Evolutionary conservation across 768 basidiomycete genomes (phyloP), one percentile per base, ranked within the genome.

Genomic region (Leccinum rimulosum): DNA sequence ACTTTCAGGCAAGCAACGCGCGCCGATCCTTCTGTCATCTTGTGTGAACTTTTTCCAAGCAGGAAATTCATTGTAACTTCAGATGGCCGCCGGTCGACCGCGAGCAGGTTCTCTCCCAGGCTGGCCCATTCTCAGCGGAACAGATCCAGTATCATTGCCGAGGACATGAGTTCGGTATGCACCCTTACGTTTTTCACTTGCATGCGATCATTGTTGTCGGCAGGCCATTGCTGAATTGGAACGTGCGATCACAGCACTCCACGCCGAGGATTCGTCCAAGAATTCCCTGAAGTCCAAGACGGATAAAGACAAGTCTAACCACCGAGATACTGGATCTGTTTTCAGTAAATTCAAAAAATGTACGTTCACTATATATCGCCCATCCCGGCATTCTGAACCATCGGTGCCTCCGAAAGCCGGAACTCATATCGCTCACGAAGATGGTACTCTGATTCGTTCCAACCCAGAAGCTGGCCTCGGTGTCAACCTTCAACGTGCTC

Each of bases 141-240:
- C 64, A 83, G 80, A 64, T 79, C 83, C 7, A 80, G 77, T 15
- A 61, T 70, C 28, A 74, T 88, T 55, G 75, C 84, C 17, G 87
- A 91, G 51, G 87, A 89, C 66, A 88, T 93, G 79, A 81, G 80
- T 31, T 69, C 65, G 59, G 90, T 91, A 68, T 59, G 82, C 78
- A 14, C 57, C 15, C 43, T 59, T 11, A 56, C 1, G 9, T 28
- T 47, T 50, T 55, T 59, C 50, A 22, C 56, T 45, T 28, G 50
- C 51, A 33, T 57, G 31, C 48, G 35, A 56, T 45, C 30, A 50
- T 63, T 36, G 58, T 25, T 7, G 25, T 52, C 27, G 49, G 6
- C 56, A 91, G 89, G 80, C 80, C 2, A 79, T 91, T 54, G 66
- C 75, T 33, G 81, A 84, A 56, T 74, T 91, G 3, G 87, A 92